A percentile compares a stretch with the other conserved stretches of the same genome.
phyloP scores from a whole-genome alignment of 331 rosid genomes.

The Prunus yedoensis region DNA sequence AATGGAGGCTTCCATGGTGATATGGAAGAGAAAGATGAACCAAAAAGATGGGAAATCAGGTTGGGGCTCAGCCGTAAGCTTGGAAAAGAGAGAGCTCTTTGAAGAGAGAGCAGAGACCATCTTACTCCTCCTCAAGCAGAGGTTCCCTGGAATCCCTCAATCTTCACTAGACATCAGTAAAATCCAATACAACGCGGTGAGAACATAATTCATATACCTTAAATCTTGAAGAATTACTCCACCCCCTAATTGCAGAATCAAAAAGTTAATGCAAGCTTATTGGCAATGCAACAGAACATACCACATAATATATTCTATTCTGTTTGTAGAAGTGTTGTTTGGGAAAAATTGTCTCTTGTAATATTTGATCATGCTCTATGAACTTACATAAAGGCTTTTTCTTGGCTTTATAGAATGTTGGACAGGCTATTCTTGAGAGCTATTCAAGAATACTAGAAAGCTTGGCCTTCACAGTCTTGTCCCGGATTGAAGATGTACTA shows the following conservation, averaged over 20 bases:
- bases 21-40: conserved; percentile 95
- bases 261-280: too few species aligned
- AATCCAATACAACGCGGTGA: conserved; percentile 79
- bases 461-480: conserved; percentile 88
- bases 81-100: conserved; percentile 91
- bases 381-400: background rate
- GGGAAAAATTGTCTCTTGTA: too few species aligned
- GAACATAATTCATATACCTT: conserved; percentile 1
- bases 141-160: conserved; percentile 91
- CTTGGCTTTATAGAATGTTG: conserved; percentile 73
- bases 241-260: too few species aligned
- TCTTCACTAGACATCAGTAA: conserved; percentile 91
- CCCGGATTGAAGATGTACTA: conserved; percentile 94
- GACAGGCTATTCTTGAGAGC: conserved; percentile 96
- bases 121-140: conserved; percentile 76
- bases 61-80: conserved; percentile 95
- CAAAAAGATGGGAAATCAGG: conserved; percentile 85
- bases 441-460: conserved; percentile 93
- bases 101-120: conserved; percentile 99
- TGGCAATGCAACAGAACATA: too few species aligned
- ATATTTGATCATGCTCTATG: background rate
- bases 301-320: too few species aligned
- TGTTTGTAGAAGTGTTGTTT: too few species aligned
- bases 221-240: background rate
- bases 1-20: conserved; percentile 94